Evolutionary conservation across 2,329 filamentous ascomycete species (phyloP).

Genomic region (Hymenotorrendiella dingleyae): DNA sequence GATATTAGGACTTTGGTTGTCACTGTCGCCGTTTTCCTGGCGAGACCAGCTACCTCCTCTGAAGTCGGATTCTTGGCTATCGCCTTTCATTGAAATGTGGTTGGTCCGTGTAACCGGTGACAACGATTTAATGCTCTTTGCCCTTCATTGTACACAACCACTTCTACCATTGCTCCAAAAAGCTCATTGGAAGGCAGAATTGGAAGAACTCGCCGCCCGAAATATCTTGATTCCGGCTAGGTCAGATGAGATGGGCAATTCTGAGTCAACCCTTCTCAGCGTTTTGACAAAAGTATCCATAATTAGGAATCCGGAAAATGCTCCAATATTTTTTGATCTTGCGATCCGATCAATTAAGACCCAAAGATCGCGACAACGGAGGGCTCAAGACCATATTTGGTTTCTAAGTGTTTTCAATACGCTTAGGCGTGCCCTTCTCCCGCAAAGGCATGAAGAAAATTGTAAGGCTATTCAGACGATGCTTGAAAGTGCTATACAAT

Average conservation of each 20-base stretch:
- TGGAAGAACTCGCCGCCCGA: conserved; percentile 30
- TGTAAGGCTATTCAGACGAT: conserved; percentile 27
- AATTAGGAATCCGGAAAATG: conserved; percentile 30
- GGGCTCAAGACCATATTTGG: conserved; percentile 42
- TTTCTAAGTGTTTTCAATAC: conserved; percentile 41
- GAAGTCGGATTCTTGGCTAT: conserved; percentile 16
- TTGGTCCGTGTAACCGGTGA: conserved; percentile 17
- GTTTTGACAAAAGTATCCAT: conserved; percentile 23
- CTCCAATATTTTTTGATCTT: conserved; percentile 39
- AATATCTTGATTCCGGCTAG: conserved; percentile 32
- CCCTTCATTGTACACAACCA: conserved; percentile 29
- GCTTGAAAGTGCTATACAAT: conserved; percentile 32
- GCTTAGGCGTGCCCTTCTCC: conserved; percentile 21
- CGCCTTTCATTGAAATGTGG: conserved; percentile 29
- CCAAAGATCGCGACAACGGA: conserved; percentile 37
- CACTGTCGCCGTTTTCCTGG: conserved; percentile 14
- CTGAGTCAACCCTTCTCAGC: conserved; percentile 19
- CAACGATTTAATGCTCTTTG: conserved; percentile 23
- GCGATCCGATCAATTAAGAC: conserved; percentile 39
- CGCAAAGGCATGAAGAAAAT: conserved; percentile 11
- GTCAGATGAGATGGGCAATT: conserved; percentile 10
- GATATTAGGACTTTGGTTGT: conserved; percentile 29
- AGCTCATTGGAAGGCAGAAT: conserved; percentile 16
- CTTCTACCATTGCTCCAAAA: conserved; percentile 25
- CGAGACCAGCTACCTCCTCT: background rate